These are phyloP conservation scores for Myxozyma lipomycoides DNA, from an alignment of 805 yeast genomes.

Conservation along the genomic window DNA sequence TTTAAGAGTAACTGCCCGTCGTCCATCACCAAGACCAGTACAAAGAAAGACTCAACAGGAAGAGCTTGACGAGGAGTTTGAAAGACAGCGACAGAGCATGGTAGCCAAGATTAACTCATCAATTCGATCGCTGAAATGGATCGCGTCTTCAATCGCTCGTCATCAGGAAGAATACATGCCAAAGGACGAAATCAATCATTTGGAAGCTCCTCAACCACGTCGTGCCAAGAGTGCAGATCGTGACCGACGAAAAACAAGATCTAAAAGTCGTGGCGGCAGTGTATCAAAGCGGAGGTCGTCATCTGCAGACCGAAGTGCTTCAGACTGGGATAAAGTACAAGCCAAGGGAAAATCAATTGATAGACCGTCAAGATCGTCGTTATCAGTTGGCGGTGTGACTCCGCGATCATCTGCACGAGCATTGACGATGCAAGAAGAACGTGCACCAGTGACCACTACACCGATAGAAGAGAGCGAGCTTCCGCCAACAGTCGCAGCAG, in stretches of 20 bases:
- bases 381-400: slow-evolving; percentile 26
- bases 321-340: not conserved
- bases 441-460: not conserved
- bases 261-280: not conserved
- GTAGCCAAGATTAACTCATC: slow-evolving; percentile 25
- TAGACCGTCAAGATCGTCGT: slow-evolving; percentile 6
- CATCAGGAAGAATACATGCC: slow-evolving; percentile 27
- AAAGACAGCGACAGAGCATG: slow-evolving; percentile 16
- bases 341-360: not conserved
- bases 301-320: slow-evolving; percentile 2
- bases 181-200: slow-evolving; percentile 20
- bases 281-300: slow-evolving; percentile 8
- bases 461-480: not conserved
- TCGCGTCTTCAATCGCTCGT: slow-evolving; percentile 27
- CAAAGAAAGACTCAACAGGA: slow-evolving; percentile 10
- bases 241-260: not conserved
- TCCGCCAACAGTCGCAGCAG: slow-evolving; percentile 6
- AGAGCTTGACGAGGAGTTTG: slow-evolving; percentile 18
- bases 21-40: not conserved
- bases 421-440: slow-evolving; percentile 18
- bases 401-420: slow-evolving; percentile 23
- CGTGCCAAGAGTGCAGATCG: slow-evolving; percentile 12
- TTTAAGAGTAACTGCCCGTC: not conserved
- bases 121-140: slow-evolving; percentile 23
- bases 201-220: slow-evolving; percentile 14